Conservation (phyloP, 257 asterid species). For the Solanum lignicaule region DNA sequence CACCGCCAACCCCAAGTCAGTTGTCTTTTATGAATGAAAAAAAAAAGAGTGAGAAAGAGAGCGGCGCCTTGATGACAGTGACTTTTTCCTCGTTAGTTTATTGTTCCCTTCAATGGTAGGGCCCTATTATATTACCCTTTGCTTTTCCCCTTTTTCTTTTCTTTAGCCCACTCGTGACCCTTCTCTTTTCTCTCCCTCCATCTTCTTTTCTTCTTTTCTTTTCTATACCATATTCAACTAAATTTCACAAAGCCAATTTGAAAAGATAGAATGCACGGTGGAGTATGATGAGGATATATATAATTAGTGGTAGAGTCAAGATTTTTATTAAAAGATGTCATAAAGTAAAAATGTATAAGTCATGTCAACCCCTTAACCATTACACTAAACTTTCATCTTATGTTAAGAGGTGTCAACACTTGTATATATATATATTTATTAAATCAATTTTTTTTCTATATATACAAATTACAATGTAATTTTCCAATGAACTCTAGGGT, state of each 20-base stretch:
- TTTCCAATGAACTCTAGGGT: no score
- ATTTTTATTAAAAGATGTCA: no score
- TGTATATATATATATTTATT: no score
- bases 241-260: no score
- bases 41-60: not conserved
- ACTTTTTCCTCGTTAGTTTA: slow-evolving; percentile 23
- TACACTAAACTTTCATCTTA: no score
- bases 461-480: no score
- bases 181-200: not conserved
- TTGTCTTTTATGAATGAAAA: not conserved
- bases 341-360: no score
- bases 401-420: no score
- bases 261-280: no score
- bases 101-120: slow-evolving; percentile 6
- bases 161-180: slow-evolving; percentile 49
- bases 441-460: no score
- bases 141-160: slow-evolving; percentile 22
- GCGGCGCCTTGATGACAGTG: slow-evolving; percentile 18
- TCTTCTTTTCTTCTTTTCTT: not conserved
- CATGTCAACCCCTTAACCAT: accelerated
- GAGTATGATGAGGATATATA: no score
- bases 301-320: accelerated
- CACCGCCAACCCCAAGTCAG: not conserved
- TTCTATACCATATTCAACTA: not conserved
- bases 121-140: not conserved